These are phyloP conservation scores for Schwanniomyces sp. DNA, from an alignment of 805 yeast species.

Conservation along the genomic window DNA sequence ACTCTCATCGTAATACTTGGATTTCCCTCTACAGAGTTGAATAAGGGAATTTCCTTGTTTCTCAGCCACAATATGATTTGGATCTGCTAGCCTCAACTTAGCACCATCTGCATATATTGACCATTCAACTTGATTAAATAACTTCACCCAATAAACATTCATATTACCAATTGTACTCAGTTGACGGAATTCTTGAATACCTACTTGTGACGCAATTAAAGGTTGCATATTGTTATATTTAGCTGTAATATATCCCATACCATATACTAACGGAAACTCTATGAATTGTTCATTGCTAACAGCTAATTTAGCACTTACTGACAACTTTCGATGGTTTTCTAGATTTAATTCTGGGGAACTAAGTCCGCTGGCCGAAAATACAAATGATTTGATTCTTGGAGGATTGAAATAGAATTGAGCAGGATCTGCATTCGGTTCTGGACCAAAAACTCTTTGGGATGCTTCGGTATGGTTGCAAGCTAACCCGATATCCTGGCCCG, in stretches of 20 bases:
- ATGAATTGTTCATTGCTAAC: conserved; percentile 20
- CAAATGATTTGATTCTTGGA: conserved; percentile 60
- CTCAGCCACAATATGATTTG: conserved; percentile 44
- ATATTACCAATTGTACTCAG: conserved; percentile 36
- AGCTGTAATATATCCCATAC: conserved; percentile 78
- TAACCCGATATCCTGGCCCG: conserved; percentile 53
- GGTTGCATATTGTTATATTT: conserved; percentile 53
- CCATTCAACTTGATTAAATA: conserved; percentile 67
- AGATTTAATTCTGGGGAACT: conserved; percentile 18
- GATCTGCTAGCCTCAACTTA: conserved; percentile 27
- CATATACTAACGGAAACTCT: conserved; percentile 66
- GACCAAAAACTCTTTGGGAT: conserved; percentile 67
- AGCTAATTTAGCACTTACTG: conserved; percentile 23
- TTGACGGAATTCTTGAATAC: conserved; percentile 51
- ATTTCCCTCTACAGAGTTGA: conserved; percentile 58
- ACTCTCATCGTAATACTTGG: conserved; percentile 27
- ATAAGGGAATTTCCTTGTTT: conserved; percentile 45
- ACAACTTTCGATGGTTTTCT: conserved; percentile 28
- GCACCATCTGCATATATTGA: conserved; percentile 53
- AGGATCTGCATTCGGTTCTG: conserved; percentile 52
- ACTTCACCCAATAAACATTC: conserved; percentile 50
- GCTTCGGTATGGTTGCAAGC: conserved; percentile 65
- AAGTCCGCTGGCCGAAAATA: conserved; percentile 35
- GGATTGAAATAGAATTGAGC: conserved; percentile 69
- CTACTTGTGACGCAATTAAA: conserved; percentile 59